Evolutionary conservation across 73 alveolate genomes (phyloP).

Genomic region (Breviolum minutum): DNA sequence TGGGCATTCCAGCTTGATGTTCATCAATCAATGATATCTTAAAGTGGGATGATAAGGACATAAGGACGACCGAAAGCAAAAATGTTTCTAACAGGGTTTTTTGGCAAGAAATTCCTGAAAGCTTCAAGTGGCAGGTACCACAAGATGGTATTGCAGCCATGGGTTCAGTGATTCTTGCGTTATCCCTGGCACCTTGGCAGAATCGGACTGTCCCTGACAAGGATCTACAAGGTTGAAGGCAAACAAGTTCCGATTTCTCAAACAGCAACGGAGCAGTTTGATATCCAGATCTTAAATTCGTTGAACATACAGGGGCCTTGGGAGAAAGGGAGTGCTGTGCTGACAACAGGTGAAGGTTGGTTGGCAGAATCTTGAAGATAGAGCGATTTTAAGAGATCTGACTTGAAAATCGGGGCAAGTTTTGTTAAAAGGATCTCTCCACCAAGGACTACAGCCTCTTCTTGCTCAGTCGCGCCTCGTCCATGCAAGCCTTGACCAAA

Average conservation of each 20-base stretch:
- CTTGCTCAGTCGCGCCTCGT: conserved; percentile 37
- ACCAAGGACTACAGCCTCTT: conserved; percentile 76
- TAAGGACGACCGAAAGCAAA: too few relatives aligned
- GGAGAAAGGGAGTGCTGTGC: neutral
- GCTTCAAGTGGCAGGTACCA: conserved; percentile 1
- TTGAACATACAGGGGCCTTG: too few relatives aligned
- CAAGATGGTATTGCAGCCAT: conserved; percentile 61
- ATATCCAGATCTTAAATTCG: neutral
- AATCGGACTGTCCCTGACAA: neutral
- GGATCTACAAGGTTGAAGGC: neutral
- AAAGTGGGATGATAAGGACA: too few relatives aligned
- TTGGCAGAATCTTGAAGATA: too few relatives aligned
- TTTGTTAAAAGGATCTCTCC: neutral
- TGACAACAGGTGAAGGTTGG: neutral
- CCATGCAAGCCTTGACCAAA: neutral
- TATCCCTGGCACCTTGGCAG: conserved; percentile 34
- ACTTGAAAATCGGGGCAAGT: neutral
- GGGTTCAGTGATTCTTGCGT: conserved; percentile 61
- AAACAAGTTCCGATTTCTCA: too few relatives aligned
- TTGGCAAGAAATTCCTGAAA: too few relatives aligned
- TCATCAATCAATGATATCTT: too few relatives aligned
- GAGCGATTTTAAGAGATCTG: neutral
- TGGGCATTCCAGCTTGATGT: too few relatives aligned
- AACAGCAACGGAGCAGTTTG: neutral
- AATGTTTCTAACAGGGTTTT: too few relatives aligned